Conservation (phyloP, 306 rosid species). For the Gynostemma pentaphyllum region DNA sequence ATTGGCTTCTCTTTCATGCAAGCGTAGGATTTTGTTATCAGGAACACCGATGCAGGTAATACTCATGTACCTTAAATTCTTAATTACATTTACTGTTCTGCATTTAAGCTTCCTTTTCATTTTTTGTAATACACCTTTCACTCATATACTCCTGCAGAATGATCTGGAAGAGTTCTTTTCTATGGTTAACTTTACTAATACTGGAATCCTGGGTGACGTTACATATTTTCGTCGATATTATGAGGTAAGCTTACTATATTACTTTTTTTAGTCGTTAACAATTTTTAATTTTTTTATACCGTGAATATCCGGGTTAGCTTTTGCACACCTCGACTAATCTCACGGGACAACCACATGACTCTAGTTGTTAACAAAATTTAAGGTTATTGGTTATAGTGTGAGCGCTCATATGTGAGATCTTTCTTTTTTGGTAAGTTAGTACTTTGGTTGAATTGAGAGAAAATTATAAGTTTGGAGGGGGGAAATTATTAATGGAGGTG, state of each 20-base stretch:
- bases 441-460: background rate
- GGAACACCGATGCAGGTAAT: slow-evolving; percentile 99
- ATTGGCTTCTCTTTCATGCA: slow-evolving; percentile 81
- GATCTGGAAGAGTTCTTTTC: slow-evolving; percentile 91
- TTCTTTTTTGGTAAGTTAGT: background rate
- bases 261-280: background rate
- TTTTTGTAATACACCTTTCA: background rate
- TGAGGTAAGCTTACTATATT: slow-evolving; percentile 43
- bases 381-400: background rate
- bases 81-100: background rate
- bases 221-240: slow-evolving; percentile 72
- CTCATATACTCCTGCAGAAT: slow-evolving; percentile 45
- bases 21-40: slow-evolving; percentile 67
- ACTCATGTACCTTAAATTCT: background rate
- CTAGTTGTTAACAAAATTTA: too few species aligned
- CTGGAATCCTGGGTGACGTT: slow-evolving; percentile 66
- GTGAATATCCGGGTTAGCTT: too few species aligned
- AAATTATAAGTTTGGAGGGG: too few species aligned
- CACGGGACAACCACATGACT: too few species aligned
- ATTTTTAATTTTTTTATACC: too few species aligned
- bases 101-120: background rate
- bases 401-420: background rate
- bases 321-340: too few species aligned
- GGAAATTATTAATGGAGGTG: background rate
- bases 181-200: slow-evolving; percentile 93